These are phyloP conservation scores for Lepiota subincarnata DNA, from an alignment of 768 basidiomycete species.

Conservation along the genomic window DNA sequence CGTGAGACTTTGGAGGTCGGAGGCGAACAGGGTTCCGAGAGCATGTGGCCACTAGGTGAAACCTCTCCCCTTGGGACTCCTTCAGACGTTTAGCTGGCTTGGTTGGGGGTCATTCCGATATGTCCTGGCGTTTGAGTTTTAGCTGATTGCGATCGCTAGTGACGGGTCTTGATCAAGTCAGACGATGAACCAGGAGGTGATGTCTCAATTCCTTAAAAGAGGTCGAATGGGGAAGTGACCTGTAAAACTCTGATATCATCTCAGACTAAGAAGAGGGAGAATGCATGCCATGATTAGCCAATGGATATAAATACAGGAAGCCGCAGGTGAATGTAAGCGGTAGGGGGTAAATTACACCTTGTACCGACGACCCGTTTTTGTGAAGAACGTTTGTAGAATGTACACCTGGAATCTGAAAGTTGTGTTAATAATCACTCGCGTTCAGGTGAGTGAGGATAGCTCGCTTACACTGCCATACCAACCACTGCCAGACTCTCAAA, in stretches of 20 bases:
- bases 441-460: conserved; percentile 2
- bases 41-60: not conserved
- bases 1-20: not conserved
- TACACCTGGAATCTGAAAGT: conserved; percentile 79
- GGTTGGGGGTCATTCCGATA: not conserved
- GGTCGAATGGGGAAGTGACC: not conserved
- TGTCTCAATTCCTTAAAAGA: not conserved
- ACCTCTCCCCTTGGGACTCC: too few relatives aligned
- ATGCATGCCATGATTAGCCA: conserved; percentile 10
- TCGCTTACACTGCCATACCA: conserved; percentile 82
- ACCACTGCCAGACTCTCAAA: conserved; percentile 76
- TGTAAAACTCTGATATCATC: conserved; percentile 3
- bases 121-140: not conserved
- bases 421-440: conserved; percentile 4
- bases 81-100: not conserved
- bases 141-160: not conserved
- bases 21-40: not conserved
- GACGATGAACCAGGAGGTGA: not conserved
- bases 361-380: conserved; percentile 85
- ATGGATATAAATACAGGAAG: conserved; percentile 10
- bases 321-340: not conserved
- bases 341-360: conserved; percentile 54
- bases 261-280: not conserved
- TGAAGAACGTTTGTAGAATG: conserved; percentile 94
- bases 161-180: not conserved